Conservation (phyloP, 148 eudicot genomes). For the Salicornia ramosissima region DNA sequence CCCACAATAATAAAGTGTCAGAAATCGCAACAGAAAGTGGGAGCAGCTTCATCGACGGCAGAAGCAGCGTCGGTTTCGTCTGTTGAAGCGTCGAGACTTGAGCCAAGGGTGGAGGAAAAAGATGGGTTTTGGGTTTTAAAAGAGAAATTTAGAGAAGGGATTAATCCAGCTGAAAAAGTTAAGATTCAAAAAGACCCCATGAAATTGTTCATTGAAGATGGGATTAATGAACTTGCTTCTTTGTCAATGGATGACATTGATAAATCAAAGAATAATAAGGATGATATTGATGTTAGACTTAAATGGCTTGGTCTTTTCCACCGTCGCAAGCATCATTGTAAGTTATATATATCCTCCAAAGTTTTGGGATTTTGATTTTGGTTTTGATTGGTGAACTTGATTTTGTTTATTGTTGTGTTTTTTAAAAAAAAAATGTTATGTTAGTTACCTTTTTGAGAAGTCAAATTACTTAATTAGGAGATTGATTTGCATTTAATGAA, state of each 20-base stretch:
- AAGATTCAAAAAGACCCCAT: slow-evolving; percentile 89
- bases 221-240: slow-evolving; percentile 58
- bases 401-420: too few species aligned
- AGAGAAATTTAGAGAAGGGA: slow-evolving; percentile 79
- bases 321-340: slow-evolving; percentile 90
- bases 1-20: neutral
- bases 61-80: slow-evolving; percentile 26
- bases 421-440: too few species aligned
- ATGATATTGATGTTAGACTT: slow-evolving; percentile 86
- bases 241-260: slow-evolving; percentile 72
- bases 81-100: slow-evolving; percentile 42
- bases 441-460: neutral
- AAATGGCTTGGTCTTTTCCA: slow-evolving; percentile 98
- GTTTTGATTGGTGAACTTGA: neutral
- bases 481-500: neutral
- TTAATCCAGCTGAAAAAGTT: slow-evolving; percentile 78
- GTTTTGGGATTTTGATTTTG: neutral
- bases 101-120: slow-evolving; percentile 77
- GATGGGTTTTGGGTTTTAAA: slow-evolving; percentile 74
- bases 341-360: slow-evolving; percentile 9
- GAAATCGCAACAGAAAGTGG: slow-evolving; percentile 9
- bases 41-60: slow-evolving; percentile 31
- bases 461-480: neutral
- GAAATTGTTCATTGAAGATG: slow-evolving; percentile 62
- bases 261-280: slow-evolving; percentile 52